Base-by-base conservation (phyloP, 208 protist genomes). In the Trypanosoma avium region DNA sequence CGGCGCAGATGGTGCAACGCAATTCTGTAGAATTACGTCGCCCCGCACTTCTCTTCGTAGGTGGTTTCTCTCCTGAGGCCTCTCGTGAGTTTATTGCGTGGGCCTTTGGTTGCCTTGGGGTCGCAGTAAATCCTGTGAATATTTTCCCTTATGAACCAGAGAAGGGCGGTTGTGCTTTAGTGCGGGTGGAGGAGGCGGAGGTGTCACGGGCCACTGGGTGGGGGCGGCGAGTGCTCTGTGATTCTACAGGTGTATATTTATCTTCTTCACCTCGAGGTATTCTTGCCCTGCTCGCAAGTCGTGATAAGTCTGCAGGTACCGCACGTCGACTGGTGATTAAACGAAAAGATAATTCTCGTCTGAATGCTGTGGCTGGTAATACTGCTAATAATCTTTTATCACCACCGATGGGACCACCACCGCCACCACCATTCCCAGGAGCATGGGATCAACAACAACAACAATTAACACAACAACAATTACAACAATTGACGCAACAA, bases 1-100 rank as follows among this genome's bases (percentile, higher is more conserved):
- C 59, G 9, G 59, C 1, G 19, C 24, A 61, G 21, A 27, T 65
- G n/a, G 15, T 77, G 7, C 32, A 33, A 38, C 26, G 49, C 32
- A 35, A 40, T n/a, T 29, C 61, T 36, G 15, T 27, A 12, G 56
- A 49, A 2, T 33, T 77, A 19, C 4, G 35, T 10, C 43, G 43
- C 12, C 58, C 73, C 17, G 50, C 46, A 29, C 45, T 19, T 2
- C 33, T 88, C 12, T 88, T 88, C 43, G 49, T 85, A 21, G 82
- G 78, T 49, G 82, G 78, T 9, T 64, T 88, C 21, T 55, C 71
- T 4, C 55, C 32, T 12, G 61, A 75, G 17, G 60, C 68, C 1
- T 67, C 65, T 22, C 36, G 36, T 17, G 60, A 73, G 19, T 88
- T 81, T 69, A 70, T 88, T 17, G 75, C 77, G 9, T 88, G 81